phyloP scores from a whole-genome alignment of 1,284 basidiomycete species.

The Trametes hirsuta region DNA sequence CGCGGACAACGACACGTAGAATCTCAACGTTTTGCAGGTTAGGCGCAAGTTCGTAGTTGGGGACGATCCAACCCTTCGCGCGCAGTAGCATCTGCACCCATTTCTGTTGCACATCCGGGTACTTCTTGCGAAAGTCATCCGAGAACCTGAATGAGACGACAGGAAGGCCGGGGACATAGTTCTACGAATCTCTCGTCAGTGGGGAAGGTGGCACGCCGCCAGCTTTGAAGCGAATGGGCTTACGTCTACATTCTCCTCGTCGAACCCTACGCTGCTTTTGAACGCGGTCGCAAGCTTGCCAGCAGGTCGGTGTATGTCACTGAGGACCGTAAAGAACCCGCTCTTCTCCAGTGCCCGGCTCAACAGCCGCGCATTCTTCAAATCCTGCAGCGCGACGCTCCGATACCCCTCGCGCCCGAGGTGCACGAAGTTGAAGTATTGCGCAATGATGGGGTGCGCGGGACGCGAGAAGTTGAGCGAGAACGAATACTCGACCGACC shows the following conservation, averaged over 20 bases:
- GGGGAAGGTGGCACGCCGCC: neutral
- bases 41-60: constrained; percentile 85
- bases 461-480: constrained; percentile 96
- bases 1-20: constrained; percentile 85
- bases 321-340: constrained; percentile 76
- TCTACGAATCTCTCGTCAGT: constrained; percentile 39
- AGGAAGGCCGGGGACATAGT: constrained; percentile 80
- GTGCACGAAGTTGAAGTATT: constrained; percentile 91
- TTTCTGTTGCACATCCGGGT: constrained; percentile 82
- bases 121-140: constrained; percentile 68
- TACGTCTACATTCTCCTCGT: constrained; percentile 63
- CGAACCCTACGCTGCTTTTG: constrained; percentile 40
- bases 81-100: constrained; percentile 88
- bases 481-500: constrained; percentile 70
- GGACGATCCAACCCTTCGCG: constrained; percentile 85
- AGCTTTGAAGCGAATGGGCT: constrained; percentile 3
- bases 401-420: constrained; percentile 86
- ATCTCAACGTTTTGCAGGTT: constrained; percentile 73
- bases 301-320: constrained; percentile 64
- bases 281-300: constrained; percentile 38
- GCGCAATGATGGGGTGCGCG: constrained; percentile 87
- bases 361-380: constrained; percentile 85
- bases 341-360: constrained; percentile 86
- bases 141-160: constrained; percentile 93
- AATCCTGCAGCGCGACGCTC: constrained; percentile 71